Evolutionary conservation across 1,284 basidiomycete genomes (phyloP).

Genomic region (Anthracocystis walkeri): DNA sequence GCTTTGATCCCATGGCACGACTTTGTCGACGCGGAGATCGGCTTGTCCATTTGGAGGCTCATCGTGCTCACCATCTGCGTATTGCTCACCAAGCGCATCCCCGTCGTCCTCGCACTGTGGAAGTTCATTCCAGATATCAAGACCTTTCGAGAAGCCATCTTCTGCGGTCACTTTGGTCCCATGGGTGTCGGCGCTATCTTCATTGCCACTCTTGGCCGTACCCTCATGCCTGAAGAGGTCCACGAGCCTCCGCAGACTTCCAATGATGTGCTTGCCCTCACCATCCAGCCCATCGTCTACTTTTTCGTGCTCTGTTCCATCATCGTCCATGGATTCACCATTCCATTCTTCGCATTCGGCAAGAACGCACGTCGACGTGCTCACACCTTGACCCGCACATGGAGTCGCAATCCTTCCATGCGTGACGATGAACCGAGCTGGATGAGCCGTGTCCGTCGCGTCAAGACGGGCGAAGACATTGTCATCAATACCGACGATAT

Average conservation of each 20-base stretch:
- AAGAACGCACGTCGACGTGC: conserved; percentile 56
- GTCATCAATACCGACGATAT: conserved; percentile 50
- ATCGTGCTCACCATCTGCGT: conserved; percentile 64
- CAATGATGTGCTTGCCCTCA: conserved; percentile 65
- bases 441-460: conserved; percentile 59
- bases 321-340: conserved; percentile 67
- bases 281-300: conserved; percentile 68
- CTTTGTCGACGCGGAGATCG: conserved; percentile 55
- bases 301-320: conserved; percentile 69
- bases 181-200: conserved; percentile 69
- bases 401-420: conserved; percentile 57
- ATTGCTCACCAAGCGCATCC: conserved; percentile 65
- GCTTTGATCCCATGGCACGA: conserved; percentile 68
- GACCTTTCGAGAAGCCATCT: conserved; percentile 68
- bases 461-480: conserved; percentile 55
- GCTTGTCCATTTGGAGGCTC: conserved; percentile 63
- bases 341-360: conserved; percentile 69
- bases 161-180: conserved; percentile 68
- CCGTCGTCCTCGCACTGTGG: conserved; percentile 66
- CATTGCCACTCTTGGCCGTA: conserved; percentile 64
- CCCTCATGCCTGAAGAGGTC: conserved; percentile 61
- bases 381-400: conserved; percentile 61
- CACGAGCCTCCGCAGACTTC: conserved; percentile 58
- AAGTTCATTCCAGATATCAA: conserved; percentile 69
- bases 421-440: conserved; percentile 62